These are phyloP conservation scores for Puccinia novopanici DNA, from an alignment of 1,284 basidiomycete genomes.

Conservation along the genomic window DNA sequence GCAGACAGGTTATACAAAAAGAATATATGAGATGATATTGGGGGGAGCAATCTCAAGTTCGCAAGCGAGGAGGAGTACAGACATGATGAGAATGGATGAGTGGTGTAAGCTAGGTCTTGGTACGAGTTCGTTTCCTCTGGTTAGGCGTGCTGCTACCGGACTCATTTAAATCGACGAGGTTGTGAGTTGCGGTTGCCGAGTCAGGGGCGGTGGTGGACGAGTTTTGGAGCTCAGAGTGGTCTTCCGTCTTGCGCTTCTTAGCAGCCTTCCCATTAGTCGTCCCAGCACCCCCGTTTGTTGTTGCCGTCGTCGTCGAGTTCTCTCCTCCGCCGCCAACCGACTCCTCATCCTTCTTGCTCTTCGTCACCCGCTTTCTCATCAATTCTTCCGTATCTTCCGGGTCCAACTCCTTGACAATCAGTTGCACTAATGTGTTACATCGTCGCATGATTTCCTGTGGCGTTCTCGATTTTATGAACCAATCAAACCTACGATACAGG, in stretches of 20 bases:
- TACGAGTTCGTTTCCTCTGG: slow-evolving; percentile 38
- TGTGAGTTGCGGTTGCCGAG: neutral
- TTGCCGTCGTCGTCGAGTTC: neutral
- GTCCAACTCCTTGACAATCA: slow-evolving; percentile 82
- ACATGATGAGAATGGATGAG: slow-evolving; percentile 6
- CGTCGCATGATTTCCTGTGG: slow-evolving; percentile 85
- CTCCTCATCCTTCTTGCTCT: slow-evolving; percentile 47
- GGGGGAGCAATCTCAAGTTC: neutral
- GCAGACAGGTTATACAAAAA: slow-evolving; percentile 11
- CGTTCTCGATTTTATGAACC: slow-evolving; percentile 96
- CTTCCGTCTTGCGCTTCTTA: slow-evolving; percentile 48
- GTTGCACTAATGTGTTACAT: slow-evolving; percentile 81
- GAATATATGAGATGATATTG: neutral
- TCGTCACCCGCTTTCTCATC: slow-evolving; percentile 43
- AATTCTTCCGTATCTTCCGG: slow-evolving; percentile 49
- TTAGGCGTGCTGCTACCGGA: slow-evolving; percentile 46
- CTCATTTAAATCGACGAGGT: slow-evolving; percentile 16
- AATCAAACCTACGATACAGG: slow-evolving; percentile 69
- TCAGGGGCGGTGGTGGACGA: neutral
- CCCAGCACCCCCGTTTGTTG: neutral
- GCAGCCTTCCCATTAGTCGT: slow-evolving; percentile 31
- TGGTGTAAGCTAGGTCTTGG: slow-evolving; percentile 28
- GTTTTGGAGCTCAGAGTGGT: slow-evolving; percentile 9
- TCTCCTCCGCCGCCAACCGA: neutral
- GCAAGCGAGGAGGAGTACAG: too few relatives aligned